These are phyloP conservation scores for Acacia crassicarpa DNA, from an alignment of 306 rosid genomes.

Conservation along the genomic window DNA sequence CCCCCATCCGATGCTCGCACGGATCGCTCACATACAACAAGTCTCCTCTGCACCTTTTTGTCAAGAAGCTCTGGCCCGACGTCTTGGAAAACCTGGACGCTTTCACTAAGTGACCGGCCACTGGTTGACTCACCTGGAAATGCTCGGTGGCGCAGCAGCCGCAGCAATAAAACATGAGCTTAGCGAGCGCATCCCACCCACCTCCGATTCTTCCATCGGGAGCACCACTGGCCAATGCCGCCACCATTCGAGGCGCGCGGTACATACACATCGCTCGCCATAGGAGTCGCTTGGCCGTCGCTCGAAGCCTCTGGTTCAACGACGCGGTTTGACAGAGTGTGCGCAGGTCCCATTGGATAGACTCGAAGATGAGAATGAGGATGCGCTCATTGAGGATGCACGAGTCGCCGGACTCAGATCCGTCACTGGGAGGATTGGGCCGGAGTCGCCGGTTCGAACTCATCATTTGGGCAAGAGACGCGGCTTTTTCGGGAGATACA, in stretches of 20 bases:
- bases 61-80: slow-evolving; percentile 61
- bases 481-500: neutral
- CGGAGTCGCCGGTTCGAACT: slow-evolving; percentile 30
- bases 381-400: slow-evolving; percentile 52
- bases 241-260: slow-evolving; percentile 58
- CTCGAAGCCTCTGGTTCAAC: slow-evolving; percentile 53
- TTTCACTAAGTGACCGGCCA: slow-evolving; percentile 51
- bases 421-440: slow-evolving; percentile 26
- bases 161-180: slow-evolving; percentile 65
- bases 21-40: slow-evolving; percentile 62
- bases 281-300: slow-evolving; percentile 52
- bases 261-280: slow-evolving; percentile 57
- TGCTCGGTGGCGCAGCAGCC: slow-evolving; percentile 48
- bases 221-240: slow-evolving; percentile 33
- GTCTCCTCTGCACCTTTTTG: slow-evolving; percentile 47
- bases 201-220: slow-evolving; percentile 51
- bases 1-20: slow-evolving; percentile 58
- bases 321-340: slow-evolving; percentile 48
- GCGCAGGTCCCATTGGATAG: slow-evolving; percentile 52
- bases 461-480: slow-evolving; percentile 18
- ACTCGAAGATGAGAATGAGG: slow-evolving; percentile 45
- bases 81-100: slow-evolving; percentile 62
- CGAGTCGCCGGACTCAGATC: slow-evolving; percentile 34
- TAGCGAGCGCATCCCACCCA: slow-evolving; percentile 65
- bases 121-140: slow-evolving; percentile 36